These are phyloP conservation scores for Trichosporon sp. DNA, from an alignment of 1,284 basidiomycete genomes.

Conservation along the genomic window DNA sequence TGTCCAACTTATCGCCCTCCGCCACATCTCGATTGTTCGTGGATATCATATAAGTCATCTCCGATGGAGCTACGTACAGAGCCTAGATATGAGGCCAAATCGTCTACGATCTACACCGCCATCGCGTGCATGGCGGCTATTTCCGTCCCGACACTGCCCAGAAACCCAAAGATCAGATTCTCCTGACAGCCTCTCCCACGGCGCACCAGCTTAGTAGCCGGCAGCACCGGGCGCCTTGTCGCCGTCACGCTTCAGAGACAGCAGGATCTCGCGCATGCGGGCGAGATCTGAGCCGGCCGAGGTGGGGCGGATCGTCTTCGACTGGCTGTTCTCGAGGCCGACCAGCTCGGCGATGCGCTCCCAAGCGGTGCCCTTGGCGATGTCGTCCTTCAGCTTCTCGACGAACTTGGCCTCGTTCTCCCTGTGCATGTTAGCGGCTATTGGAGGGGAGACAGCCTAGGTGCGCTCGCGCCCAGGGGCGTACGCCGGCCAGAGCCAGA, in stretches of 20 bases:
- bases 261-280: slow-evolving; percentile 84
- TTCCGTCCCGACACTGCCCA: neutral
- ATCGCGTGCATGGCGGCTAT: neutral
- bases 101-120: slow-evolving; percentile 5
- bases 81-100: slow-evolving; percentile 1
- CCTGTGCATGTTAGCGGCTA: slow-evolving; percentile 52
- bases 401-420: slow-evolving; percentile 82
- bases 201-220: slow-evolving; percentile 60
- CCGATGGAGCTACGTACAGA: slow-evolving; percentile 3
- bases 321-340: slow-evolving; percentile 80
- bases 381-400: slow-evolving; percentile 64
- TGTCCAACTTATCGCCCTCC: neutral
- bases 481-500: neutral
- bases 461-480: neutral
- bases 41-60: slow-evolving; percentile 6
- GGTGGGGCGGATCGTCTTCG: slow-evolving; percentile 85
- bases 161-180: slow-evolving; percentile 1
- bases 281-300: slow-evolving; percentile 83
- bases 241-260: slow-evolving; percentile 81
- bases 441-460: neutral
- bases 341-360: slow-evolving; percentile 82
- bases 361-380: slow-evolving; percentile 93
- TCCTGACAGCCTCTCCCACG: neutral
- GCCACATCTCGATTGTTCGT: neutral
- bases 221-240: slow-evolving; percentile 83